phyloP scores from a whole-genome alignment of 495 filamentous ascomycete genomes.

The Lindgomyces ingoldianus region DNA sequence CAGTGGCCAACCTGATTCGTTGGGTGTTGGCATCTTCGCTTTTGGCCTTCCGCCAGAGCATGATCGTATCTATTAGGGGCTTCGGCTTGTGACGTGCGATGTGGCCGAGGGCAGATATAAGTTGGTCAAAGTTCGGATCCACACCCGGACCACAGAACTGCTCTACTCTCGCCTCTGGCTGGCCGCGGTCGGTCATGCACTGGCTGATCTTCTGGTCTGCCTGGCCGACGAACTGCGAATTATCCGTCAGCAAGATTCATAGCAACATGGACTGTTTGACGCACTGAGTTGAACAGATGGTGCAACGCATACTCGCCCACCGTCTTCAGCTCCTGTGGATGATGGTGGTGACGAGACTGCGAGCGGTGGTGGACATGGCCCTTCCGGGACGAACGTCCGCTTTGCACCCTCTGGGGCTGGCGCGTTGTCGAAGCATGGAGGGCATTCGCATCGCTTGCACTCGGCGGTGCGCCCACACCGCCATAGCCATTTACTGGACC shows the following conservation, averaged over 20 bases:
- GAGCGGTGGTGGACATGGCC: constrained; percentile 78
- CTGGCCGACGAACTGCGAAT: constrained; percentile 68
- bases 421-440: constrained; percentile 6
- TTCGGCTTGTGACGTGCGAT: constrained; percentile 93
- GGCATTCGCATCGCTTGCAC: constrained; percentile 4
- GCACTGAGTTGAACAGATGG: constrained; percentile 87
- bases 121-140: constrained; percentile 90
- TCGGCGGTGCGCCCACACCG: neutral
- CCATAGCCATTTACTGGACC: neutral
- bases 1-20: constrained; percentile 64
- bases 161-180: constrained; percentile 80
- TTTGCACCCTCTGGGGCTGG: constrained; percentile 64
- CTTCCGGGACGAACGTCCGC: constrained; percentile 60
- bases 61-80: constrained; percentile 92
- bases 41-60: constrained; percentile 95
- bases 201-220: constrained; percentile 92
- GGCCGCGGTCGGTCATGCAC: constrained; percentile 70
- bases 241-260: constrained; percentile 23
- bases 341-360: constrained; percentile 70
- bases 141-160: constrained; percentile 84
- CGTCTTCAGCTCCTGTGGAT: constrained; percentile 75
- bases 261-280: constrained; percentile 35
- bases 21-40: constrained; percentile 75
- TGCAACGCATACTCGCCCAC: constrained; percentile 96
- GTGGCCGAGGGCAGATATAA: constrained; percentile 88